Base-by-base conservation (phyloP, 2,329 filamentous ascomycete species). In the Botrytis fabae region DNA sequence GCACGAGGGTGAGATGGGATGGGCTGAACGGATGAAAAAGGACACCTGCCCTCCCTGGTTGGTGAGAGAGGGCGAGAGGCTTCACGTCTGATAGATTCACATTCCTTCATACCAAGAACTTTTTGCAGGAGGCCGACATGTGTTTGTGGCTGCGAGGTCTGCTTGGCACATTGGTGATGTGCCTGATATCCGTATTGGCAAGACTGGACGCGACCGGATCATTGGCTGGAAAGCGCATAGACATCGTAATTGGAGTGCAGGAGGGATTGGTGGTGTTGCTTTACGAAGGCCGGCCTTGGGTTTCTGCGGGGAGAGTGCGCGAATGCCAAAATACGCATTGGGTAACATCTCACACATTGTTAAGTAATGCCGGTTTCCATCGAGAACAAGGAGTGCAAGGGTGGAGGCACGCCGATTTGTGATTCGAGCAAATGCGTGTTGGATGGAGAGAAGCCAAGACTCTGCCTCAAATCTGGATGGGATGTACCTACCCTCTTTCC, bases 121-220 rank as follows among this genome's bases (percentile, higher is more conserved):
- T 18, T 28, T 65, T 65, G n/a, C 40, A 22, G 40, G 28, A 46
- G 62, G 42, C 42, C 35, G 62, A 65, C 18, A 46, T 48, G 51
- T 42, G 14, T 35, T 28, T 12, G 48, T 16, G 61, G 25, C 40
- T 48, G n/a, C 8, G 28, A 44, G 20, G 20, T 44, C 9, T 65
- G 42, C 44, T 65, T 38, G 63, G 22, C 44, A 25, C 35, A 6
- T 38, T 46, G 25, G 18, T n/a, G 44, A 65, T 38, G 63, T 65
- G 63, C 63, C 63, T 51, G n/a, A n/a, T 65, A 65, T 65, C 63
- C 63, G 63, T 65, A 65, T 65, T 65, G 63, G 63, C 63, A 65
- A 38, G 61, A 28, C 38, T 44, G 28, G 14, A n/a, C 18, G 25
- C 14, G 20, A 20, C 16, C n/a, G 25, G 12, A 63, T 63, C 16